Base-by-base conservation (phyloP, 2,329 filamentous ascomycete genomes). In the Coniochaeta sp. region DNA sequence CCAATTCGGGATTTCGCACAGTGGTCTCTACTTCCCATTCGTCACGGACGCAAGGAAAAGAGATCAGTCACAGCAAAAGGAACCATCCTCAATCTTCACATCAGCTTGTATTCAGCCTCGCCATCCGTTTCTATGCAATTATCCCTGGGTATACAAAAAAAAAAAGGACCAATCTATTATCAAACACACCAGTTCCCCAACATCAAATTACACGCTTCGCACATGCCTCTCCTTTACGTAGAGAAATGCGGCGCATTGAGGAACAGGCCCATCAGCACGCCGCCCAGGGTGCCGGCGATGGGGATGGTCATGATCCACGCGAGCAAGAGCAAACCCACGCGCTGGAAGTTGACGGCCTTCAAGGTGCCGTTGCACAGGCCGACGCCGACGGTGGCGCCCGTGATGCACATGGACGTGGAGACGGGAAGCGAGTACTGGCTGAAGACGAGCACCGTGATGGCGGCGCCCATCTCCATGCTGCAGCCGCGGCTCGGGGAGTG, bases 401-500 rank as follows among this genome's bases (percentile, higher is more conserved):
- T 91, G 72, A 92, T 91, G 72, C 89, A 92, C 89, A 88, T 88
- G 19, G 85, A 87, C 2, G 88, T 92, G 0, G 89, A 91, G 30
- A 92, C 89, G 40, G 89, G 89, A 0, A 92, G 85, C 1, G 82
- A 84, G 78, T 81, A 90, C 71, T 90, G 88, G 0, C 88, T 90
- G 79, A 90, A 90, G 70, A 92, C 74, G 26, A 91, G 82, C 62
- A 91, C 84, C 10, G 89, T 91, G 65, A 92, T 85, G 65, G 89
- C 88, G 52, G 89, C 88, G 55, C 89, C 89, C 82, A 92, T 83
- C 71, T 92, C 89, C 89, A 92, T 92, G 57, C 87, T 90, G 66
- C 77, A 89, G 58, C 69, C 79, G 65, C 79, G 74, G 65, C 72
- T 77, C 30, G 79, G 79, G 24, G 78, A 81, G 74, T 89, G 87